Conservation (phyloP, 2,329 filamentous ascomycete genomes). For the Botryotinia calthae region DNA sequence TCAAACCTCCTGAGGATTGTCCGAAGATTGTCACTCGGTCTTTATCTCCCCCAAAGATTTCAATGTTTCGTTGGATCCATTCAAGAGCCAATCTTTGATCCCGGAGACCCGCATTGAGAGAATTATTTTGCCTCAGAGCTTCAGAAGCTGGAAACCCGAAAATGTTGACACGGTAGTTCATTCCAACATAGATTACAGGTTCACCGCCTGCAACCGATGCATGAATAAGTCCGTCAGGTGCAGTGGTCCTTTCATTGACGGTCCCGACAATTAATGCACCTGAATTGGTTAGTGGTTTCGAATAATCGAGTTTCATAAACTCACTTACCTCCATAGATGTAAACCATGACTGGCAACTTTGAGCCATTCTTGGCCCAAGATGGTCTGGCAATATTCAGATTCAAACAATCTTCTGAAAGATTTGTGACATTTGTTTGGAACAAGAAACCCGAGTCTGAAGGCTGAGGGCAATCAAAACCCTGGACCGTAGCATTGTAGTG, state of each 20-base stretch:
- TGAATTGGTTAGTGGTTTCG: neutral
- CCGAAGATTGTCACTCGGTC: slow-evolving; percentile 59
- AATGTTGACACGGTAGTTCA: slow-evolving; percentile 51
- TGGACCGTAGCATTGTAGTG: slow-evolving; percentile 42
- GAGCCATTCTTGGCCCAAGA: slow-evolving; percentile 49
- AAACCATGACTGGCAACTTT: slow-evolving; percentile 64
- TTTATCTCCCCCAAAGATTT: slow-evolving; percentile 56
- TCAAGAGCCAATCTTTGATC: slow-evolving; percentile 43
- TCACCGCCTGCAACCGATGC: slow-evolving; percentile 46
- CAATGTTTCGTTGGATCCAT: slow-evolving; percentile 60
- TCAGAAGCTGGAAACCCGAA: slow-evolving; percentile 66
- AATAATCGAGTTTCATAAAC: slow-evolving; percentile 22
- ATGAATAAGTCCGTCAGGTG: slow-evolving; percentile 47
- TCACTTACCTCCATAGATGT: slow-evolving; percentile 64
- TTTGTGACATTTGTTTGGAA: slow-evolving; percentile 42
- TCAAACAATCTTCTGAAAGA: slow-evolving; percentile 60
- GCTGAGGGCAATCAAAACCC: slow-evolving; percentile 48
- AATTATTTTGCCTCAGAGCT: slow-evolving; percentile 40
- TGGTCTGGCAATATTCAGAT: slow-evolving; percentile 56
- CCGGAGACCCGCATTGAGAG: slow-evolving; percentile 41
- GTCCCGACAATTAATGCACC: slow-evolving; percentile 25
- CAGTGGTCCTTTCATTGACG: slow-evolving; percentile 22
- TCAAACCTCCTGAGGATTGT: slow-evolving; percentile 51
- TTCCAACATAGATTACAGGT: slow-evolving; percentile 55
- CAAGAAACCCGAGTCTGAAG: slow-evolving; percentile 38